phyloP scores from a whole-genome alignment of 768 basidiomycete genomes.

The Lenzites betulinus region DNA sequence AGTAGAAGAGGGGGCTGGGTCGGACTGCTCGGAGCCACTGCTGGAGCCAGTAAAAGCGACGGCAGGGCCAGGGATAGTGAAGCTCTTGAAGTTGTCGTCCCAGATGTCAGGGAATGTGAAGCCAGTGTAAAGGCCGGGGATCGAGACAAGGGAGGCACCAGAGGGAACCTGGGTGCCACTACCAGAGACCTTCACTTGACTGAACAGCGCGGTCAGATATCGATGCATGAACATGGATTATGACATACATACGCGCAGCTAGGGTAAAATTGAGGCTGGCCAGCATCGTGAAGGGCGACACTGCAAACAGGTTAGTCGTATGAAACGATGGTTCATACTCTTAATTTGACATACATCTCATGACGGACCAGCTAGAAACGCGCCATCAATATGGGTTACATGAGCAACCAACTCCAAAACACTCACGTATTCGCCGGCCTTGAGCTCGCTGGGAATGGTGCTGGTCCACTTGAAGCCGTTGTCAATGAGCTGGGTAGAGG shows the following conservation, averaged over 20 bases:
- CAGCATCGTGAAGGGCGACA: constrained; percentile 46
- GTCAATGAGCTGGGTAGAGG: constrained; percentile 43
- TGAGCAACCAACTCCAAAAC: neutral
- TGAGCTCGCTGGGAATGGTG: constrained; percentile 43
- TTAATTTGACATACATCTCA: constrained; percentile 43
- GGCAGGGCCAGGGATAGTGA: constrained; percentile 29
- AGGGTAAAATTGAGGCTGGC: constrained; percentile 48
- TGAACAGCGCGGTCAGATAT: constrained; percentile 3
- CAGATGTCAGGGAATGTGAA: constrained; percentile 32
- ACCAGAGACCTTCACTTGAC: constrained; percentile 32
- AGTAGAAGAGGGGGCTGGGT: constrained; percentile 6
- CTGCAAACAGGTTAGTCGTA: constrained; percentile 26
- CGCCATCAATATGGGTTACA: neutral
- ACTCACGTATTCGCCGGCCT: constrained; percentile 53
- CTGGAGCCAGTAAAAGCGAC: constrained; percentile 18
- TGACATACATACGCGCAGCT: constrained; percentile 46
- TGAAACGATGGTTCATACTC: neutral
- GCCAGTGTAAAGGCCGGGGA: constrained; percentile 32
- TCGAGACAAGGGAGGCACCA: constrained; percentile 23
- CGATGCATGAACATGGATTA: neutral
- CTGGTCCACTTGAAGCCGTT: constrained; percentile 45
- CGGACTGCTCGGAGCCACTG: constrained; percentile 15
- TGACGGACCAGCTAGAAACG: constrained; percentile 44
- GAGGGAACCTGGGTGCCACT: constrained; percentile 29
- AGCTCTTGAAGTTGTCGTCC: constrained; percentile 24